These are phyloP conservation scores for Parathielavia appendiculata DNA, from an alignment of 495 filamentous ascomycete genomes.

Conservation along the genomic window DNA sequence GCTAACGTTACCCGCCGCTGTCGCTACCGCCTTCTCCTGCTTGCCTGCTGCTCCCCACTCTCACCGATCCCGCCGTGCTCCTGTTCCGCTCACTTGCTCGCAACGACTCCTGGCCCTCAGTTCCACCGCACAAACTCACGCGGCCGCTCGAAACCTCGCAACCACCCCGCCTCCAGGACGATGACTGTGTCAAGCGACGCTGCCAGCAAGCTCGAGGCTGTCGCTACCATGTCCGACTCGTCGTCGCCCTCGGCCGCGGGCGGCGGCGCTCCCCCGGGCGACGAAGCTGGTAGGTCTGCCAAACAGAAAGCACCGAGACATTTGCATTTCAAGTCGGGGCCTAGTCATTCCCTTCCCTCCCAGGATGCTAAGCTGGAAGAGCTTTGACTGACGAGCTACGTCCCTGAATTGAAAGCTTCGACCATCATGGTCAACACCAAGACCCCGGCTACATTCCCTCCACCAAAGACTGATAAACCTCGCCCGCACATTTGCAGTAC, in stretches of 20 bases:
- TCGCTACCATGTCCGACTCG: conserved; percentile 34
- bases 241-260: conserved; percentile 21
- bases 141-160: conserved; percentile 2
- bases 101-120: conserved; percentile 1
- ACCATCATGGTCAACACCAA: conserved; percentile 51
- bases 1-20: conserved; percentile 24
- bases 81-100: conserved; percentile 2
- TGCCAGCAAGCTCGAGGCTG: conserved; percentile 27
- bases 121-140: conserved; percentile 20
- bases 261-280: conserved; percentile 25
- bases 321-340: background rate
- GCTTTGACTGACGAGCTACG: conserved; percentile 19
- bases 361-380: background rate
- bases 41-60: conserved; percentile 12
- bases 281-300: conserved; percentile 34
- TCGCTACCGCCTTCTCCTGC: conserved; percentile 19
- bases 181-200: conserved; percentile 34
- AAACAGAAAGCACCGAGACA: background rate
- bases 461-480: conserved; percentile 95
- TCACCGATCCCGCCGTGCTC: conserved; percentile 5
- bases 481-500: conserved; percentile 92
- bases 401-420: conserved; percentile 33
- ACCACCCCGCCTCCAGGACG: conserved; percentile 17
- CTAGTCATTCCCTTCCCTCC: background rate
- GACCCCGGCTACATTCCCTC: conserved; percentile 50